These are phyloP conservation scores for Lachnellula hyalina DNA, from an alignment of 2,329 filamentous ascomycete species.

Conservation along the genomic window DNA sequence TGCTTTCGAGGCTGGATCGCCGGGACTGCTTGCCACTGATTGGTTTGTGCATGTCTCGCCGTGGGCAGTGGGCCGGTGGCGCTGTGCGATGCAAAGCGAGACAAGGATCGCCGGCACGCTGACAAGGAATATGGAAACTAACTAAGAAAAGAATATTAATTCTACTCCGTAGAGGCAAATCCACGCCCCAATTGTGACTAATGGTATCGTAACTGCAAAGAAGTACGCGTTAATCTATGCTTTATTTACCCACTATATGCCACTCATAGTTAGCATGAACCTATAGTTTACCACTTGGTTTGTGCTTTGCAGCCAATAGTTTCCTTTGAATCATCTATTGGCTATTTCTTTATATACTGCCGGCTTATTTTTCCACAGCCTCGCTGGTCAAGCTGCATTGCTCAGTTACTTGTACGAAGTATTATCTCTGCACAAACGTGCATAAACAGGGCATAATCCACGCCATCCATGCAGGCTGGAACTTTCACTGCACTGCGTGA, in stretches of 20 bases:
- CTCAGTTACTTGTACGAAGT: slow-evolving; percentile 7
- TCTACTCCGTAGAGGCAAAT: slow-evolving; percentile 2
- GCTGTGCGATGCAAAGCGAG: slow-evolving; percentile 11
- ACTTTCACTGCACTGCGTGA: not conserved
- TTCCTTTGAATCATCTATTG: not conserved
- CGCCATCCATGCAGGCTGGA: slow-evolving; percentile 4
- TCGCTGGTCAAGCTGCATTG: slow-evolving; percentile 25
- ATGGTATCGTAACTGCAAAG: no score
- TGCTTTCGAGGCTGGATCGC: slow-evolving; percentile 12
- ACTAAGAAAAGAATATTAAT: no score
- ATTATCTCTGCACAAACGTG: slow-evolving; percentile 14
- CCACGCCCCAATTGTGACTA: not conserved
- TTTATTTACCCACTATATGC: not conserved
- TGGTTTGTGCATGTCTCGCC: not conserved
- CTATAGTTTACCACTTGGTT: not conserved
- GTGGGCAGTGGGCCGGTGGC: slow-evolving; percentile 17
- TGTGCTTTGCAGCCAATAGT: not conserved
- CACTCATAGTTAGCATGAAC: not conserved
- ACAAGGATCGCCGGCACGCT: slow-evolving; percentile 9
- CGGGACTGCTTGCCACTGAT: slow-evolving; percentile 9
- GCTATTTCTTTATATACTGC: not conserved
- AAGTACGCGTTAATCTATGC: no score
- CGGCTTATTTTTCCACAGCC: slow-evolving; percentile 18
- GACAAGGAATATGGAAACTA: no score
- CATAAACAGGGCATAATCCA: slow-evolving; percentile 12